Percentiles rank a stretch among this genome's conserved stretches.
phyloP scores from a whole-genome alignment of 2,329 filamentous ascomycete genomes.

The Colletotrichum simmondsii region DNA sequence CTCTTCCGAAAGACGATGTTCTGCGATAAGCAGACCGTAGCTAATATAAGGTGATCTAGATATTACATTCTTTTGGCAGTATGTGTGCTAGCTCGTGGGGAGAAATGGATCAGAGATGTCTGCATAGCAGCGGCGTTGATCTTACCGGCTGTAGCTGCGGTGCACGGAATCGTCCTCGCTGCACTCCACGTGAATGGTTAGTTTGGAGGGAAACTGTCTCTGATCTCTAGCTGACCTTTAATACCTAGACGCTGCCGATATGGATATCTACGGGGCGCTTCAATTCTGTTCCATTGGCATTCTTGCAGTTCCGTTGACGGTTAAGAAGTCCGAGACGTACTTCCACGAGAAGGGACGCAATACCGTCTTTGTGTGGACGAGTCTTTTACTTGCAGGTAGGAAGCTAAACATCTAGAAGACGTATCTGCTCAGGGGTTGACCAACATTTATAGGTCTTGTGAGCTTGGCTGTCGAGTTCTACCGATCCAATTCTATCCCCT shows the following conservation, averaged over 20 bases:
- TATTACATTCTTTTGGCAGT: constrained; percentile 73
- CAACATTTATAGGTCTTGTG: constrained; percentile 57
- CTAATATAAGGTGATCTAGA: constrained; percentile 44
- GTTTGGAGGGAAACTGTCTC: constrained; percentile 36
- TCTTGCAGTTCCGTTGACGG: constrained; percentile 71
- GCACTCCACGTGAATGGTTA: constrained; percentile 67
- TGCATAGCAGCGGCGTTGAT: constrained; percentile 72
- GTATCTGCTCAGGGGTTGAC: neutral
- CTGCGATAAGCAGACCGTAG: neutral
- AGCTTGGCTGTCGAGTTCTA: constrained; percentile 75
- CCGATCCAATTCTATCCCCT: constrained; percentile 57
- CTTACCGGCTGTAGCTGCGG: constrained; percentile 71
- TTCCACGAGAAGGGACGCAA: constrained; percentile 73
- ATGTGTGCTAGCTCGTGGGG: constrained; percentile 71
- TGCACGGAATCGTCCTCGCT: constrained; percentile 72
- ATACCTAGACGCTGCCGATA: constrained; percentile 68
- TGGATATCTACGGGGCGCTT: constrained; percentile 76
- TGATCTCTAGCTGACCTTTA: neutral
- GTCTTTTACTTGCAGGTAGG: constrained; percentile 68
- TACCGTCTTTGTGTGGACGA: constrained; percentile 74
- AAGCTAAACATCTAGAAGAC: neutral
- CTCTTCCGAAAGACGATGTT: neutral
- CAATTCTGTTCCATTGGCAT: constrained; percentile 75
- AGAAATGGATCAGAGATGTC: constrained; percentile 70
- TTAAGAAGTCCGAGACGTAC: constrained; percentile 70